phyloP scores from a whole-genome alignment of 176 grass and related monocot genomes.

The Chrysopogon serrulatus region DNA sequence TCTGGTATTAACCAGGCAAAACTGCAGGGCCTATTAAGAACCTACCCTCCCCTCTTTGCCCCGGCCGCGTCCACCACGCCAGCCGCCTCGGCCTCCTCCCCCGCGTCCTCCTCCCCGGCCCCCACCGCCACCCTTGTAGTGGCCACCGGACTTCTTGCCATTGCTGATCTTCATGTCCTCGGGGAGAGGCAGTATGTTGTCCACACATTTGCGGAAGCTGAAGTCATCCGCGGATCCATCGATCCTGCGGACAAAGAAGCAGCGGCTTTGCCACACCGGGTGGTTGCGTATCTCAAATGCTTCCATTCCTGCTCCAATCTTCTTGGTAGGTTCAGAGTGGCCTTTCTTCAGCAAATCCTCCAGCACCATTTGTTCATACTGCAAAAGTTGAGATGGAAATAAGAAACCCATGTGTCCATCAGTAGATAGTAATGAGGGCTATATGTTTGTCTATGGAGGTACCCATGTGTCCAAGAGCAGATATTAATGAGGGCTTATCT shows the following conservation, averaged over 20 bases:
- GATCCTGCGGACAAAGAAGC: constrained; percentile 74
- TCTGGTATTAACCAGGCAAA: neutral
- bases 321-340: constrained; percentile 53
- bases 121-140: constrained; percentile 34
- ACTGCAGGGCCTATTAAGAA: neutral
- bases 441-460: neutral
- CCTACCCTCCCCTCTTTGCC: constrained; percentile 41
- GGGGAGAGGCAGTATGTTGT: constrained; percentile 81
- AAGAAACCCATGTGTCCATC: neutral
- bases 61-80: constrained; percentile 31
- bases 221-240: constrained; percentile 81
- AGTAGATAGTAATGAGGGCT: neutral
- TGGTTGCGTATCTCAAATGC: constrained; percentile 84
- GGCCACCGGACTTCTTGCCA: constrained; percentile 33
- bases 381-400: constrained; percentile 16
- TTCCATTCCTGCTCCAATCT: constrained; percentile 73
- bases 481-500: neutral
- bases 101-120: constrained; percentile 24
- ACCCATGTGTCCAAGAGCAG: neutral
- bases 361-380: constrained; percentile 89
- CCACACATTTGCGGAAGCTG: constrained; percentile 96
- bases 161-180: constrained; percentile 58
- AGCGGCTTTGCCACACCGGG: constrained; percentile 61
- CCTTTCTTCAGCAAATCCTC: constrained; percentile 81
- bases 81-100: constrained; percentile 41